Evolutionary conservation across 257 asterid species (phyloP), one percentile per base, ranked within the genome.

Genomic region (Catharanthus roseus): DNA sequence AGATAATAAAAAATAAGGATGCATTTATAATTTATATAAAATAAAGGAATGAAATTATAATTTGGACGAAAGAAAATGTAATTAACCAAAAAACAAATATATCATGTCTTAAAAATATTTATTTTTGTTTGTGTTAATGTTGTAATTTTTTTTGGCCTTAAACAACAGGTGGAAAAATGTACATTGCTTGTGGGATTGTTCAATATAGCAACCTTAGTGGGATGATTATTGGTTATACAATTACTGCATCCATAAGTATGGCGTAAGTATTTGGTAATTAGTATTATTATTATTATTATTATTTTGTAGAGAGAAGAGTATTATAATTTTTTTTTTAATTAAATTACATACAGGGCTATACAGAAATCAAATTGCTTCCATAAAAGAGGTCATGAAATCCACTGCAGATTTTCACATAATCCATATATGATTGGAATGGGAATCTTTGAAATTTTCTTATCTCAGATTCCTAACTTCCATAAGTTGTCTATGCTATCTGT

Each of bases 201-300:
- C 95, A 86, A 58, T 89, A 86, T 76, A 77, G 73, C 70, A 86
- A 87, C 79, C 78, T 89, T 5, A 49, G 75, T 72, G 96, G 96
- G n/a, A 82, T 73, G 79, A 74, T 80, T 39, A 72, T 89, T 34
- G 96, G 95, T 47, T 89, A 89, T 41, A 86, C 96, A 24, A 83
- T 89, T 58, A 88, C 95, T 3, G 85, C 95, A 18, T 86, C 96
- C 10, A 86, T 89, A 68, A 87, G 95, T 79, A 83, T 86, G 89
- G 88, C 81, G 95, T 89, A 78, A 29, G 92, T 81, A 42, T 55
- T 21, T 24, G 28, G 36, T n/a, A n/a, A n/a, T n/a, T n/a, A n/a
- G n/a, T n/a, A n/a, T n/a, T n/a, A n/a, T n/a, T n/a, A n/a, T n/a
- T n/a, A n/a, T n/a, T n/a, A n/a, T n/a, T n/a, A n/a, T n/a, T n/a